Percentiles rank a stretch among this genome's conserved stretches.
phyloP scores from a whole-genome alignment of 2,329 filamentous ascomycete genomes.

The Mycosphaerella sp. region DNA sequence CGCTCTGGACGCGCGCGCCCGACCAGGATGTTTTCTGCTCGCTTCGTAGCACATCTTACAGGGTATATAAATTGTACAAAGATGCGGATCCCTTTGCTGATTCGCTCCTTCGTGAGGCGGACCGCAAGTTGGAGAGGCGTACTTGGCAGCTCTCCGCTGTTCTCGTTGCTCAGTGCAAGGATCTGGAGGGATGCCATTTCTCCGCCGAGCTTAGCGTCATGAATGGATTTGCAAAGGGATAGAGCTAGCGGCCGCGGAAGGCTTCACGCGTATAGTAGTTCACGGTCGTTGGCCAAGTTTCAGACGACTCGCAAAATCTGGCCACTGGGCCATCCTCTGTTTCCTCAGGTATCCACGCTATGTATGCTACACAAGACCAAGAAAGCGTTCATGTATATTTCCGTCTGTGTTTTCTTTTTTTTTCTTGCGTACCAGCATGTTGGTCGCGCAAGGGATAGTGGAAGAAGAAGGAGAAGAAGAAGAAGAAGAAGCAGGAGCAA shows the following conservation, averaged over 20 bases:
- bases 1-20: not conserved
- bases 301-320: not conserved
- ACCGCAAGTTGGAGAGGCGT: no score
- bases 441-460: not conserved
- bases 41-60: not conserved
- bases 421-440: not conserved
- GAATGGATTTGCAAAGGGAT: no score
- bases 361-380: not conserved
- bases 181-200: no score
- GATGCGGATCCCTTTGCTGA: not conserved
- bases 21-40: not conserved
- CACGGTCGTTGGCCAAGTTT: not conserved
- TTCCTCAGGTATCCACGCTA: not conserved
- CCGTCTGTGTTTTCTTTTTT: not conserved
- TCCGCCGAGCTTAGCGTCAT: no score
- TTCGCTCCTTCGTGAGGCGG: no score
- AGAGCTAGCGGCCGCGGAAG: not conserved
- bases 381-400: not conserved
- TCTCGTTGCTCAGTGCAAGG: no score
- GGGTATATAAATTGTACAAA: not conserved
- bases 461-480: not conserved
- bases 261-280: not conserved
- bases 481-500: not conserved
- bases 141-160: no score
- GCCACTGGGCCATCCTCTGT: not conserved